Evolutionary conservation across 768 basidiomycete genomes (phyloP), one percentile per base, ranked within the genome.

Genomic region (Leccinum olivaceopallidum): DNA sequence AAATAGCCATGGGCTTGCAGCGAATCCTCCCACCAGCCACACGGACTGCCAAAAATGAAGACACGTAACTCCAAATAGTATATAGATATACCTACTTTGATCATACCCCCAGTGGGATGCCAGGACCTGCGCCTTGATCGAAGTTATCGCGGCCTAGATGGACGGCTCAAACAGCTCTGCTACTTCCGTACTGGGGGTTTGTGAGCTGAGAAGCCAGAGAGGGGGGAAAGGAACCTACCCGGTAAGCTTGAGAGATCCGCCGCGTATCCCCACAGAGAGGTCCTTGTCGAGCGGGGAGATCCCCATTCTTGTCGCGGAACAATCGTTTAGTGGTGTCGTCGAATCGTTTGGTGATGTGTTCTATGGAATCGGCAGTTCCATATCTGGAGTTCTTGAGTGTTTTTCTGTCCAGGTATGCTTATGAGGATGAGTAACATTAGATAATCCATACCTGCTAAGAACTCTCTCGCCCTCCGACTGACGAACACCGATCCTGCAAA

Each of bases 271-370:
- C 18, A 83, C 88, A 18, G 75, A 60, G 4, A 72, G 32, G 68
- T 92, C 90, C 75, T 88, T 91, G 70, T 92, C 90, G 4, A 91
- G 78, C 0, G 90, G 80, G 83, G 34, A 92, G 26, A 26, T 26
- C 26, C 83, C 66, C 87, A 50, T 81, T 82, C 66, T 79, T 80
- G 61, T 89, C 86, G 4, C 89, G 82, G 72, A 92, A 92, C 0
- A 91, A 74, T 30, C 89, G 83, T 69, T 92, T 92, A 4, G 90
- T 92, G 0, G 89, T 90, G 72, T 92, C 90, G 59, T 92, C 89
- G 70, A 92, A 92, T 16, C 85, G 82, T 63, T 86, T 85, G 5
- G 90, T 87, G 67, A 92, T 90, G 65, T 92, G 90, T 56, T 92
- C 90, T 8, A 92, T 77, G 4, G 87, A 79, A 68, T 88, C 90